Percentiles rank a stretch among this genome's conserved stretches.
Evolutionary conservation across 208 protist genomes (phyloP).

Genomic region (Acanthamoeba quina): DNA sequence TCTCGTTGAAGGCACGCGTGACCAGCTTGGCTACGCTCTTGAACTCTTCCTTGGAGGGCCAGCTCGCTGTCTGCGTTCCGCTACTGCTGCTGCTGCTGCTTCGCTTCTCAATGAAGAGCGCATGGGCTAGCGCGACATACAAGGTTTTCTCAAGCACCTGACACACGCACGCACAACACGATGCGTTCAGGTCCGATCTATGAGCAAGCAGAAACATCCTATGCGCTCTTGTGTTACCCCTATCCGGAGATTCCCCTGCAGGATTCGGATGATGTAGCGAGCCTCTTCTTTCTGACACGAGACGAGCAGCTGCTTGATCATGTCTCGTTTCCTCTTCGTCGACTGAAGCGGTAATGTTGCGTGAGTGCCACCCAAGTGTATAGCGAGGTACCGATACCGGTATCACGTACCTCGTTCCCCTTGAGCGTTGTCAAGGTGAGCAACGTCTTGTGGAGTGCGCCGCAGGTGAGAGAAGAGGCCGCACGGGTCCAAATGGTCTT

Average conservation of each 20-base stretch:
- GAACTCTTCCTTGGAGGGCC: slow-evolving; percentile 44
- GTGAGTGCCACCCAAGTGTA: no score
- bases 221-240: background rate
- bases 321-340: slow-evolving; percentile 47
- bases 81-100: background rate
- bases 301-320: slow-evolving; percentile 47
- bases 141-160: slow-evolving; percentile 61
- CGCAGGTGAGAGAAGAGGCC: background rate
- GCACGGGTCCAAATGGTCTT: slow-evolving; percentile 19
- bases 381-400: no score
- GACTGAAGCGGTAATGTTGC: background rate
- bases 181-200: background rate
- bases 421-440: slow-evolving; percentile 1
- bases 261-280: slow-evolving; percentile 51
- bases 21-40: background rate
- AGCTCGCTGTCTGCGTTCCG: background rate
- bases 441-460: slow-evolving; percentile 26
- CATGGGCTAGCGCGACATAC: slow-evolving; percentile 11
- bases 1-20: slow-evolving; percentile 57
- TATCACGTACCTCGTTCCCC: background rate
- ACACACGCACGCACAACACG: no score
- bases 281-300: slow-evolving; percentile 12
- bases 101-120: slow-evolving; percentile 3
- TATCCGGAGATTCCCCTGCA: slow-evolving; percentile 42
- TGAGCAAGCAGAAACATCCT: background rate